Evolutionary conservation across 2,329 filamentous ascomycete genomes (phyloP).

Genomic region (Beauveria varroae): DNA sequence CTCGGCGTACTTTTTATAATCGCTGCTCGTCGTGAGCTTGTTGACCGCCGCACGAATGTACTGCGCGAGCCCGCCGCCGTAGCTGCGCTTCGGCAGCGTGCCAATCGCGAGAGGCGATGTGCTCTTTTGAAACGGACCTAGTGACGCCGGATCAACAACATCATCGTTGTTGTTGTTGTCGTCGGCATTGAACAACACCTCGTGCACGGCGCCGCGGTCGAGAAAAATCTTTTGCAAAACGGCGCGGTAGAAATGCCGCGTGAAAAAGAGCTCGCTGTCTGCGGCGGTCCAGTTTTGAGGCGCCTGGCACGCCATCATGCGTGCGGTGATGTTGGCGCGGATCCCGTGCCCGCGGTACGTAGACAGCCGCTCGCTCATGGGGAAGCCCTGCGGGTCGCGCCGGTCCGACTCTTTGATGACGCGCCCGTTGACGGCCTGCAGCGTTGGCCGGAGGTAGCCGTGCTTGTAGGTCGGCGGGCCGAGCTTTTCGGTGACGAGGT

Average conservation of each 20-base stretch:
- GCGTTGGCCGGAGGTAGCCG: constrained; percentile 62
- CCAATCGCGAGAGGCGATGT: constrained; percentile 83
- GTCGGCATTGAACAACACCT: constrained; percentile 32
- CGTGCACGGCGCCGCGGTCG: constrained; percentile 68
- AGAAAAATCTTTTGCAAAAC: constrained; percentile 88
- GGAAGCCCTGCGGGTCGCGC: constrained; percentile 87
- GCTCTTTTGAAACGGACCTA: constrained; percentile 44
- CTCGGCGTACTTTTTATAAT: constrained; percentile 51
- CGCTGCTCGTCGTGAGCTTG: constrained; percentile 57
- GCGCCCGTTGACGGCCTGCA: constrained; percentile 61
- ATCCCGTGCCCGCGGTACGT: constrained; percentile 55
- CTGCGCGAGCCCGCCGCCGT: constrained; percentile 56
- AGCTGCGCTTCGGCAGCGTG: constrained; percentile 72
- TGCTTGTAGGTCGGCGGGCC: constrained; percentile 83
- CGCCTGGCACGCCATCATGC: constrained; percentile 97
- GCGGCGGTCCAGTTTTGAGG: constrained; percentile 80
- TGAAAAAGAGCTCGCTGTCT: constrained; percentile 85
- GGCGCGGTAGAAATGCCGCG: constrained; percentile 85
- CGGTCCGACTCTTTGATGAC: constrained; percentile 59
- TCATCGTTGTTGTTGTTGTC: constrained; percentile 10
- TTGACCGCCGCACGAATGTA: constrained; percentile 76
- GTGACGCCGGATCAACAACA: constrained; percentile 16
- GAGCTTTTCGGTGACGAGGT: constrained; percentile 83
- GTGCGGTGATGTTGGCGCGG: constrained; percentile 86
- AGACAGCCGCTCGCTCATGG: constrained; percentile 70